Conservation (phyloP, 768 basidiomycete species). For the Russula virescens region DNA sequence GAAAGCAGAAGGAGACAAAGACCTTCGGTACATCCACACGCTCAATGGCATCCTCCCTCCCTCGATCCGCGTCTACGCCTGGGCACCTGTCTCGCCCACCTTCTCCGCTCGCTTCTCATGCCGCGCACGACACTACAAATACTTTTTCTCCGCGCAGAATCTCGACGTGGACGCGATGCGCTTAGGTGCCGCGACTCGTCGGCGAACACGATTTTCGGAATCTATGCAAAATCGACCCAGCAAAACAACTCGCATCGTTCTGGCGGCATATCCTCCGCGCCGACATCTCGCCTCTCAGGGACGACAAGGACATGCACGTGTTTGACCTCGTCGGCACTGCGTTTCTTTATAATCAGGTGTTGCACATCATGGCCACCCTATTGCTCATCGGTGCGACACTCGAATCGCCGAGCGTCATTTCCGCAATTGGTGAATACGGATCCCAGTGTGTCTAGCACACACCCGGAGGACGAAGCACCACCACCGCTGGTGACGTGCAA, state of each 20-base stretch:
- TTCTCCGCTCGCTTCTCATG: slow-evolving; percentile 93
- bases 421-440: slow-evolving; percentile 69
- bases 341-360: slow-evolving; percentile 93
- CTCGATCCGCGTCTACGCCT: slow-evolving; percentile 86
- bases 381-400: slow-evolving; percentile 82
- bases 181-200: slow-evolving; percentile 64
- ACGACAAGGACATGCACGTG: slow-evolving; percentile 49
- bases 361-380: slow-evolving; percentile 88
- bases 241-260: slow-evolving; percentile 86
- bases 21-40: slow-evolving; percentile 70
- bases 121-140: slow-evolving; percentile 89
- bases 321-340: slow-evolving; percentile 84
- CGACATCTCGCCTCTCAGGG: slow-evolving; percentile 46
- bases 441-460: slow-evolving; percentile 23
- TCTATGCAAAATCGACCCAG: slow-evolving; percentile 86
- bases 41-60: slow-evolving; percentile 86
- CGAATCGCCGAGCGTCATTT: slow-evolving; percentile 66
- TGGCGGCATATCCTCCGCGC: slow-evolving; percentile 61
- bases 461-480: slow-evolving; percentile 29
- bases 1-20: slow-evolving; percentile 28
- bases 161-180: slow-evolving; percentile 76
- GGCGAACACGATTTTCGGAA: slow-evolving; percentile 97
- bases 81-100: slow-evolving; percentile 74
- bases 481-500: slow-evolving; percentile 58
- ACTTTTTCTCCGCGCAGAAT: slow-evolving; percentile 73